Conservation (phyloP, 176 grass and related monocot species). For the Thinopyrum elongatum region DNA sequence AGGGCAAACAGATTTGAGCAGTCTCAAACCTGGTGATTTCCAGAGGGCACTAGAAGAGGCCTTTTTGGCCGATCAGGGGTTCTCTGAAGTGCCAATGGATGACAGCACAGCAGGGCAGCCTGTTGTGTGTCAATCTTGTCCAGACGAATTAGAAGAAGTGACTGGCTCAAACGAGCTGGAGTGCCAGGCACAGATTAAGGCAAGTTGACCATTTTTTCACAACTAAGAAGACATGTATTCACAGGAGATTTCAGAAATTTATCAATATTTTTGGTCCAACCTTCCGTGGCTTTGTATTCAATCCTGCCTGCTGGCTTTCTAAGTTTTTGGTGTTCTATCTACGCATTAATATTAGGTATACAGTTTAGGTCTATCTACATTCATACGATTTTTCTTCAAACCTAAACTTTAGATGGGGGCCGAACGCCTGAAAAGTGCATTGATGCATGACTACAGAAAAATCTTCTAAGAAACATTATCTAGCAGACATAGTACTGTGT, state of each 20-base stretch:
- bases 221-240: not conserved
- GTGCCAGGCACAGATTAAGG: constrained; percentile 61
- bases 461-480: not conserved
- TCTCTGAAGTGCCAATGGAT: constrained; percentile 60
- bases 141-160: constrained; percentile 52
- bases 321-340: constrained; percentile 13
- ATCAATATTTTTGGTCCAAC: not conserved
- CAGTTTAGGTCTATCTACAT: not conserved
- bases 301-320: not conserved
- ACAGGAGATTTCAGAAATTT: constrained; percentile 6
- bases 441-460: no score
- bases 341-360: not conserved
- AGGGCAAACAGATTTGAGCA: constrained; percentile 71
- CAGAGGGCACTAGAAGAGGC: constrained; percentile 85
- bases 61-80: constrained; percentile 89
- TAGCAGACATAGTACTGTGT: constrained; percentile 3
- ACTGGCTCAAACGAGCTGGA: constrained; percentile 87
- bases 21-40: constrained; percentile 73
- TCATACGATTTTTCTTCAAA: not conserved
- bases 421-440: no score
- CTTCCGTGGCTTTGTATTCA: not conserved
- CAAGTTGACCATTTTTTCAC: constrained; percentile 29
- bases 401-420: no score
- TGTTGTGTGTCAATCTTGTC: constrained; percentile 56
- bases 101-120: constrained; percentile 51